Percentiles rank a stretch among this genome's conserved stretches.
phyloP scores from a whole-genome alignment of 2,329 filamentous ascomycete genomes.

The Colletotrichum lentis region DNA sequence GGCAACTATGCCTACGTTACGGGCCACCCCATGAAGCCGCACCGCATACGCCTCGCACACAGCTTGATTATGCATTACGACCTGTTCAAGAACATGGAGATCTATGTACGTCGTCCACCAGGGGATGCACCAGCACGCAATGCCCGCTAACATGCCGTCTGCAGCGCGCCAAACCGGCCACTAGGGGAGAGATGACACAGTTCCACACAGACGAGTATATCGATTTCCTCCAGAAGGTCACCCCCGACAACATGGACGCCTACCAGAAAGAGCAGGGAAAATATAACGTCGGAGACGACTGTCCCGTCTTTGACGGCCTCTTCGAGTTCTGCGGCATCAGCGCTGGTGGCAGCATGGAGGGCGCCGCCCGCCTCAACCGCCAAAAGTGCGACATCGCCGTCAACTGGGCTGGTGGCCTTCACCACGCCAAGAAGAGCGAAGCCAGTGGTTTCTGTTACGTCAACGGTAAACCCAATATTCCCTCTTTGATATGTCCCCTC shows the following conservation, averaged over 20 bases:
- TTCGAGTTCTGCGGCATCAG: slow-evolving; percentile 97
- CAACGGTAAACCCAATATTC: slow-evolving; percentile 69
- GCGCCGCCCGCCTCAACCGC: slow-evolving; percentile 87
- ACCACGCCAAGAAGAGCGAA: slow-evolving; percentile 97
- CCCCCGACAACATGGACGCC: slow-evolving; percentile 97
- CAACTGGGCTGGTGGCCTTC: slow-evolving; percentile 96
- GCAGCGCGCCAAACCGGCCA: slow-evolving; percentile 85
- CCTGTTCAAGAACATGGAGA: slow-evolving; percentile 95
- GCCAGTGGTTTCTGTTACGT: slow-evolving; percentile 98
- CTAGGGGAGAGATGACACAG: slow-evolving; percentile 86
- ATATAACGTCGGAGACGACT: slow-evolving; percentile 96
- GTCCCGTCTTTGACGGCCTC: slow-evolving; percentile 96
- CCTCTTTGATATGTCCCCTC: no score
- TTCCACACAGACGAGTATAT: slow-evolving; percentile 98
- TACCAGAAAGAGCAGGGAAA: slow-evolving; percentile 90
- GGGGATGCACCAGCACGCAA: slow-evolving; percentile 47
- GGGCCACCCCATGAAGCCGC: slow-evolving; percentile 98
- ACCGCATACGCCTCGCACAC: slow-evolving; percentile 92
- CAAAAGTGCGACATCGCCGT: slow-evolving; percentile 96
- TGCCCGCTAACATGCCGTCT: slow-evolving; percentile 13
- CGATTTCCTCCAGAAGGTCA: slow-evolving; percentile 92
- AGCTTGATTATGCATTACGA: slow-evolving; percentile 96
- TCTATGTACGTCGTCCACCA: slow-evolving; percentile 73
- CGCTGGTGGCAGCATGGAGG: slow-evolving; percentile 92
- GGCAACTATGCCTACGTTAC: slow-evolving; percentile 98